Conservation (phyloP, 2,329 filamentous ascomycete genomes). For the Beauveria scarabaeidicola region DNA sequence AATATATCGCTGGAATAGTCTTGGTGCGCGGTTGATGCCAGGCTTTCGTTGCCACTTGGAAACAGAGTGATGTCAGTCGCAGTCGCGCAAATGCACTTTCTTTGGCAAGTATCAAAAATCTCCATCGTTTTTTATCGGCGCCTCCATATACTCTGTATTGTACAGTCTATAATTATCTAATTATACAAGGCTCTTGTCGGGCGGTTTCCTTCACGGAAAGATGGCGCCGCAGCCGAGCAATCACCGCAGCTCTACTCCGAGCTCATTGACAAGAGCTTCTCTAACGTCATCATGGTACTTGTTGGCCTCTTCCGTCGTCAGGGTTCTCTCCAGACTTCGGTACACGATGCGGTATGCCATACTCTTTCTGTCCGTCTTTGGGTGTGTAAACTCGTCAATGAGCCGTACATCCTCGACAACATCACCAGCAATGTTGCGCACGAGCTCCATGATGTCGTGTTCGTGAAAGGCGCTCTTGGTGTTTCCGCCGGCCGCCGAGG, state of each 20-base stretch:
- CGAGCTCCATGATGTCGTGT: slow-evolving; percentile 95
- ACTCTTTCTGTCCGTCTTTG: slow-evolving; percentile 73
- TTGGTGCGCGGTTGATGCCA: no score
- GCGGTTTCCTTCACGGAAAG: not conserved
- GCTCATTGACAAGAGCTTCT: slow-evolving; percentile 53
- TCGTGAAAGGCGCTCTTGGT: slow-evolving; percentile 61
- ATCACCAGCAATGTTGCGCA: slow-evolving; percentile 74
- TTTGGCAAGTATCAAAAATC: not conserved
- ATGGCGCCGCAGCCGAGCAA: no score
- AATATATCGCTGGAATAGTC: not conserved
- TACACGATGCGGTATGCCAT: slow-evolving; percentile 92
- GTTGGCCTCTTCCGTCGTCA: slow-evolving; percentile 78
- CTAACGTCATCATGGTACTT: slow-evolving; percentile 62
- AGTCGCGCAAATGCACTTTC: not conserved
- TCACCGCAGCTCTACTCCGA: slow-evolving; percentile 59
- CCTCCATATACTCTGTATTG: not conserved
- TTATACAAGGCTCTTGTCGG: not conserved
- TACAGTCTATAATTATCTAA: not conserved
- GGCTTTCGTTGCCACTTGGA: no score
- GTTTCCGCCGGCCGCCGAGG: slow-evolving; percentile 40
- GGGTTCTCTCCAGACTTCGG: slow-evolving; percentile 79
- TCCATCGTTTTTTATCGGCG: not conserved
- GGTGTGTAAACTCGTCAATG: slow-evolving; percentile 81
- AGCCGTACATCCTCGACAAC: slow-evolving; percentile 79
- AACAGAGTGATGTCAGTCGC: no score